Conservation (phyloP, 345 rosid genomes). For the Lumnitzera littorea region DNA sequence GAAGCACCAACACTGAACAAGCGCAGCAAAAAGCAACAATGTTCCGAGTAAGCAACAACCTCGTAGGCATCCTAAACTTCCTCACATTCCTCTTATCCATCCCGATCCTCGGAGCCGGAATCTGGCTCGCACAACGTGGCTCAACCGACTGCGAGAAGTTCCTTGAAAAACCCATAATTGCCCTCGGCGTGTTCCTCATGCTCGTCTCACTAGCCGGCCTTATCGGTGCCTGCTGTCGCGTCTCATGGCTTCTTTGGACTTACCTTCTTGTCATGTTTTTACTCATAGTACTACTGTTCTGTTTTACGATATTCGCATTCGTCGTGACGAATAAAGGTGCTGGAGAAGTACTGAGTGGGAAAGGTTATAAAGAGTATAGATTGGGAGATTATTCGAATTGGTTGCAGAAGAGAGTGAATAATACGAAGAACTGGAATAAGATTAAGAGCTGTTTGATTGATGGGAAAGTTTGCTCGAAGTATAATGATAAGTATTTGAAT, state of each 20-base stretch:
- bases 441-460: constrained; percentile 22
- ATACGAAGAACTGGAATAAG: constrained; percentile 19
- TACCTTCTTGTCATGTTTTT: constrained; percentile 78
- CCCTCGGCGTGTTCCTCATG: constrained; percentile 73
- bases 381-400: constrained; percentile 20
- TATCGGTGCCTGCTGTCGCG: constrained; percentile 80
- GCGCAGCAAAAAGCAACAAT: constrained; percentile 1
- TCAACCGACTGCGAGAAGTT: constrained; percentile 69
- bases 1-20: not conserved
- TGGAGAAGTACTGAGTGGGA: constrained; percentile 39
- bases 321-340: constrained; percentile 81
- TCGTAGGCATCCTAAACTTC: constrained; percentile 75
- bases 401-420: constrained; percentile 17
- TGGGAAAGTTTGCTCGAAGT: constrained; percentile 16
- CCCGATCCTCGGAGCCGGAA: constrained; percentile 64
- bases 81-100: constrained; percentile 63
- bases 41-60: constrained; percentile 62
- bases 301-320: constrained; percentile 78
- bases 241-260: constrained; percentile 70
- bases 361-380: constrained; percentile 67
- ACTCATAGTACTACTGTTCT: constrained; percentile 47
- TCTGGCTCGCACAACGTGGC: constrained; percentile 64
- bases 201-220: constrained; percentile 68
- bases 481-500: constrained; percentile 8
- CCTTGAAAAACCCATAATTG: constrained; percentile 61